Evolutionary conservation across 108 stramenopile species (phyloP), one percentile per base, ranked within the genome.

Genomic region (Ochromonas danica): DNA sequence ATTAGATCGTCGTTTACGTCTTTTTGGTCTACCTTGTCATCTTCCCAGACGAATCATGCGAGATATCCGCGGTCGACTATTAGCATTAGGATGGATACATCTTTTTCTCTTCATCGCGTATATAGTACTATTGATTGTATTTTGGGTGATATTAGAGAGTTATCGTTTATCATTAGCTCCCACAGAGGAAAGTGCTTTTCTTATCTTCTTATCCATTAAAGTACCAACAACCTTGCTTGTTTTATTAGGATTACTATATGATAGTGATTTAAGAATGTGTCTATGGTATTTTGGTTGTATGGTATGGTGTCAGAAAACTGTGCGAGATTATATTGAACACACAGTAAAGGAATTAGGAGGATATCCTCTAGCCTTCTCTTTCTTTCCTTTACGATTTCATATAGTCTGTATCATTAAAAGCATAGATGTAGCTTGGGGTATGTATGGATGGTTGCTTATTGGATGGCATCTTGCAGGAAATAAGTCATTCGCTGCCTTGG

Each of bases 51-150:
- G 51, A 14, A 60, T 75, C 27, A 75, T 75, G 72, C 43, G 72
- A 60, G 72, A 75, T 45, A 25, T 75, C 28, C 72, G 72, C 22
- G 72, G 45, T 14, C 36, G 72, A 28, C 6, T 33, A 6, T 33
- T 75, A 10, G 72, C 72, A 45, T 14, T 75, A 10, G 72, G 10
- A 27, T 75, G 72, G 72, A 75, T 75, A 6, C 72, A 75, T 33
- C 27, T 75, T 36, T 6, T 75, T 31, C 38, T 33, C 14, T 10
- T 75, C 14, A 41, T 75, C 27, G 6, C 27, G 31, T 75, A 33
- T 36, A 31, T 75, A 31, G 25, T 36, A 10, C 40, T 42, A 10
- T 75, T 27, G 17, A 10, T 75, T 28, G 40, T 75, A 6, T 33
- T 27, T 41, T 38, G 6, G 10, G 6, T 27, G 3, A 10, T 27